Evolutionary conservation across 768 basidiomycete genomes (phyloP).

Genomic region (Chalciporus sphaerocephalus): DNA sequence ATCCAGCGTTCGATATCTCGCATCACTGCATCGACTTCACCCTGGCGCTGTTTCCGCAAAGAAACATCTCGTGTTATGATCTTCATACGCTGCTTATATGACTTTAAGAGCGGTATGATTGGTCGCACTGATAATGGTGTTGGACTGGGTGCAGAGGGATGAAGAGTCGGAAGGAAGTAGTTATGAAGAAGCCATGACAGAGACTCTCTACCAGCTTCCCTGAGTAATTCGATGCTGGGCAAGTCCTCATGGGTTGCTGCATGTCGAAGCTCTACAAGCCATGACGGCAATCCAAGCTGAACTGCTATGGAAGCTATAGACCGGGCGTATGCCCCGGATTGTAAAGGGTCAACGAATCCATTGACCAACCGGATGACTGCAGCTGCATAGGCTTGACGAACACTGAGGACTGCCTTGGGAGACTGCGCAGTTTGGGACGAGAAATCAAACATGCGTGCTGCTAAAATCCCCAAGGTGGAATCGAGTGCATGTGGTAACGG

Average conservation of each 20-base stretch:
- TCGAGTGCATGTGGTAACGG: slow-evolving; percentile 81
- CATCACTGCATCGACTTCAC: slow-evolving; percentile 45
- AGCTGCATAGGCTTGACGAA: slow-evolving; percentile 76
- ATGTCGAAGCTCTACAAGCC: slow-evolving; percentile 91
- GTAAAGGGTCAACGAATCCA: slow-evolving; percentile 90
- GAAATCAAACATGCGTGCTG: slow-evolving; percentile 54
- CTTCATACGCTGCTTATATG: slow-evolving; percentile 71
- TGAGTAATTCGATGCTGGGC: slow-evolving; percentile 75
- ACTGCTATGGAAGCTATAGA: slow-evolving; percentile 86
- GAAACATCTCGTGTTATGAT: slow-evolving; percentile 61
- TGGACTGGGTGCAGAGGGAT: slow-evolving; percentile 41
- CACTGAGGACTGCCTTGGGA: slow-evolving; percentile 38
- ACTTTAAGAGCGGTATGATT: slow-evolving; percentile 62
- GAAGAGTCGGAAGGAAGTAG: slow-evolving; percentile 77
- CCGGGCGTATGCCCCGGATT: slow-evolving; percentile 82
- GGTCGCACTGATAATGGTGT: slow-evolving; percentile 44
- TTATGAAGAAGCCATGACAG: slow-evolving; percentile 79
- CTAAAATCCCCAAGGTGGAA: slow-evolving; percentile 60
- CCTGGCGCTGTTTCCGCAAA: slow-evolving; percentile 45
- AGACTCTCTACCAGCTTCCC: slow-evolving; percentile 76
- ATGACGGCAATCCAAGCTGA: slow-evolving; percentile 80
- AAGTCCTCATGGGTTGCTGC: slow-evolving; percentile 95
- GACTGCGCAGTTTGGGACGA: slow-evolving; percentile 14
- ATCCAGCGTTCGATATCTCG: slow-evolving; percentile 77
- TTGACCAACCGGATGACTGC: slow-evolving; percentile 89